These are phyloP conservation scores for Plasmodium inui DNA, from an alignment of 169 alveolate genomes.

Conservation along the genomic window DNA sequence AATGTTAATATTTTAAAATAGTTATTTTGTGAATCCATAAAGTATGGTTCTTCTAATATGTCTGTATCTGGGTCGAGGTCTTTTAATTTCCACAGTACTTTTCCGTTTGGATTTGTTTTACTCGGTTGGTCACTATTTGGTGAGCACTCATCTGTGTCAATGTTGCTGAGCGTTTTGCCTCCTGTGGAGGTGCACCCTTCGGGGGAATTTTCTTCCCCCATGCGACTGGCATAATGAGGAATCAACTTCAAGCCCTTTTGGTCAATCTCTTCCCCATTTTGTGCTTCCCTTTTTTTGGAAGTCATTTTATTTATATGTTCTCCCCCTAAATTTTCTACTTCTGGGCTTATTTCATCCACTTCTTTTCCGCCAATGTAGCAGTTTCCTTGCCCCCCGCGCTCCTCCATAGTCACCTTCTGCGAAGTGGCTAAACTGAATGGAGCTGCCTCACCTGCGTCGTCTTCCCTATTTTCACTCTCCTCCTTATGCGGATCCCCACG, in stretches of 20 bases:
- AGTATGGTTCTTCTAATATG: slow-evolving; percentile 82
- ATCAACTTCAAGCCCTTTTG: not conserved
- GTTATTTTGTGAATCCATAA: slow-evolving; percentile 76
- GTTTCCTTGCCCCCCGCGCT: not conserved
- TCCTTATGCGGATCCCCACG: not conserved
- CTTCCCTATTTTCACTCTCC: not conserved
- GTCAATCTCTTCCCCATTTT: not conserved
- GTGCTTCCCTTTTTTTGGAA: not conserved
- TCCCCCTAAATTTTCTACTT: not conserved
- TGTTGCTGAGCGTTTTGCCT: not conserved
- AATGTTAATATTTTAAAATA: slow-evolving; percentile 56
- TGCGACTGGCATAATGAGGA: not conserved
- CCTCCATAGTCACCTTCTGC: not conserved
- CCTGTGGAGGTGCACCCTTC: not conserved
- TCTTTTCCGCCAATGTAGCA: not conserved
- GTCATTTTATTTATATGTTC: not conserved
- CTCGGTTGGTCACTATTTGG: not conserved
- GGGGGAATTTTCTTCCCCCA: not conserved
- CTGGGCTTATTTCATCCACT: not conserved
- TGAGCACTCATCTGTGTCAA: not conserved
- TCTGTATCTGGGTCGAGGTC: slow-evolving; percentile 83
- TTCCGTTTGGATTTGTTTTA: slow-evolving; percentile 7
- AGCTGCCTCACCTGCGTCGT: not conserved
- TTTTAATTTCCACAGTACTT: slow-evolving; percentile 69
- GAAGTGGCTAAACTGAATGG: not conserved